These are phyloP conservation scores for Blastobotrys proliferans DNA, from an alignment of 1,139 yeast genomes.

Conservation along the genomic window DNA sequence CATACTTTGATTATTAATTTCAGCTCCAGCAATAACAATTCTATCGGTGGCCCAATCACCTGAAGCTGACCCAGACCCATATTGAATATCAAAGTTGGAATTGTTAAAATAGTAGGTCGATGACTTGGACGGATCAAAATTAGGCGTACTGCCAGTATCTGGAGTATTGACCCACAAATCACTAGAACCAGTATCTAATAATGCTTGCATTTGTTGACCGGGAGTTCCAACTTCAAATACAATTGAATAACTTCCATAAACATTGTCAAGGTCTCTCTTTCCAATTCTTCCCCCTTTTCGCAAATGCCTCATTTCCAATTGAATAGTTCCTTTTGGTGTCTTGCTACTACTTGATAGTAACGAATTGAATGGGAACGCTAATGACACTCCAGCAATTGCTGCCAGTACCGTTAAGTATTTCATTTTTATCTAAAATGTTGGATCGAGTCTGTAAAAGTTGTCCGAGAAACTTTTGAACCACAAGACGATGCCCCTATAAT, in stretches of 20 bases:
- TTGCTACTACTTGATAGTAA: too few species aligned
- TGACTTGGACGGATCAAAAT: slow-evolving; percentile 23
- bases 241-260: slow-evolving; percentile 26
- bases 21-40: slow-evolving; percentile 38
- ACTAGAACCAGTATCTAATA: slow-evolving; percentile 46
- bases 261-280: slow-evolving; percentile 11
- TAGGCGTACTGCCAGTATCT: slow-evolving; percentile 22
- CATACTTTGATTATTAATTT: slow-evolving; percentile 40
- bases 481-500: too few species aligned
- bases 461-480: too few species aligned
- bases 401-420: too few species aligned
- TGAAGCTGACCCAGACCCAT: slow-evolving; percentile 28
- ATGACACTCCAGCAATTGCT: too few species aligned
- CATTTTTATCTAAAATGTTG: too few species aligned
- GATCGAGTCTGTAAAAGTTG: too few species aligned
- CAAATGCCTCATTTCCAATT: slow-evolving; percentile 8
- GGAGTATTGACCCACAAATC: slow-evolving; percentile 44
- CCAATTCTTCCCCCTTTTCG: slow-evolving; percentile 9
- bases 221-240: slow-evolving; percentile 44
- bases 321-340: slow-evolving; percentile 6
- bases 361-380: too few species aligned
- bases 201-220: slow-evolving; percentile 35
- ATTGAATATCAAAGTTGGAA: slow-evolving; percentile 23
- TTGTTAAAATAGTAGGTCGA: slow-evolving; percentile 21
- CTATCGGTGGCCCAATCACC: slow-evolving; percentile 50